phyloP scores from a whole-genome alignment of 352 stramenopile species.

The Pythium plurisporium region DNA sequence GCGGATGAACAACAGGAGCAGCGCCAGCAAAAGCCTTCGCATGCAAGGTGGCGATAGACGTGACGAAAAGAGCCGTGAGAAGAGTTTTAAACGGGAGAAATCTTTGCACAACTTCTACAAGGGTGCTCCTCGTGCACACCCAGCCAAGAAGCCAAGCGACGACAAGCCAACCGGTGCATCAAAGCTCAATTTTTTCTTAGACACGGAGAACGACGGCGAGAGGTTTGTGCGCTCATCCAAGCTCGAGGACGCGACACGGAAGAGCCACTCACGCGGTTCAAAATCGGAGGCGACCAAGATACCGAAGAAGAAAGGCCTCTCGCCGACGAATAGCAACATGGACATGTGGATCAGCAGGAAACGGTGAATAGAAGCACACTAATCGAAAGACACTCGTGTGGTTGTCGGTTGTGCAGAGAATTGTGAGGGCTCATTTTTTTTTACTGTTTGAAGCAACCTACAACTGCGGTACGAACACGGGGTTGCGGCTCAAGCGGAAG shows the following conservation, averaged over 20 bases:
- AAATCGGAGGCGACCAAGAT: not conserved
- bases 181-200: conserved; percentile 18
- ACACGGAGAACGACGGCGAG: not conserved
- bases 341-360: conserved; percentile 9
- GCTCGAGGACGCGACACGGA: not conserved
- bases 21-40: not conserved
- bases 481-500: conserved; percentile 41
- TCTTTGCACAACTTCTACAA: conserved; percentile 8
- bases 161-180: not conserved
- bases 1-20: not conserved
- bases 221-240: not conserved
- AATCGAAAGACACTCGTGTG: not conserved
- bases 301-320: conserved; percentile 3
- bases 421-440: not conserved
- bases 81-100: not conserved
- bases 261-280: not conserved
- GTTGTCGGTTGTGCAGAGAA: not conserved
- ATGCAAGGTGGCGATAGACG: not conserved
- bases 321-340: not conserved
- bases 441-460: not conserved
- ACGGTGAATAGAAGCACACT: not conserved
- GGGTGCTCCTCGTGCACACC: not conserved
- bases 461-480: conserved; percentile 18
- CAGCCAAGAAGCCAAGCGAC: not conserved
- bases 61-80: not conserved